phyloP scores from a whole-genome alignment of 192 early-diverging fungal species.

The Geosiphon pyriformis region DNA sequence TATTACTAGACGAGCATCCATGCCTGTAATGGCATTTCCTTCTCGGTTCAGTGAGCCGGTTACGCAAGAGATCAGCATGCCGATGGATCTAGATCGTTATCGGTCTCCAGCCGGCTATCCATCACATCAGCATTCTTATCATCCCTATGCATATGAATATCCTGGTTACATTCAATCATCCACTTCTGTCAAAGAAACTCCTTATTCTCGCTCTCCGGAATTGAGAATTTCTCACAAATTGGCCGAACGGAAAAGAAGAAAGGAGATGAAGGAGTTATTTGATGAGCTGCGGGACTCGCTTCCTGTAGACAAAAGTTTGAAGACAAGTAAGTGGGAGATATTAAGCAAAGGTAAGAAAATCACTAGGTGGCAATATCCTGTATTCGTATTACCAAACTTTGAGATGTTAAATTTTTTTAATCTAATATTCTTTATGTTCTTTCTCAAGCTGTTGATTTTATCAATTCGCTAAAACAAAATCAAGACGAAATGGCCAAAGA shows the following conservation, averaged over 20 bases:
- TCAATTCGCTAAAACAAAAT: slow-evolving; percentile 40
- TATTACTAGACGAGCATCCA: slow-evolving; percentile 15
- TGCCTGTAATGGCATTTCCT: slow-evolving; percentile 19
- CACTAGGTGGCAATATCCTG: slow-evolving; percentile 19
- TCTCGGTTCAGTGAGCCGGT: slow-evolving; percentile 11
- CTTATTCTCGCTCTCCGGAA: slow-evolving; percentile 70
- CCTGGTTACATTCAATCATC: slow-evolving; percentile 26
- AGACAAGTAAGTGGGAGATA: slow-evolving; percentile 88
- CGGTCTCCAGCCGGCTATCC: slow-evolving; percentile 16
- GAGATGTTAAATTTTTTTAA: slow-evolving; percentile 1
- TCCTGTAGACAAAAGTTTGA: slow-evolving; percentile 71
- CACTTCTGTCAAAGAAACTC: slow-evolving; percentile 36
- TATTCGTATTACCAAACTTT: neutral
- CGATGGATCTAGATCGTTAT: slow-evolving; percentile 23
- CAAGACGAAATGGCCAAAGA: slow-evolving; percentile 47
- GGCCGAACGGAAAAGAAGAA: slow-evolving; percentile 80
- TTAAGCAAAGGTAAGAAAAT: slow-evolving; percentile 72
- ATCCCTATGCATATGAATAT: slow-evolving; percentile 28
- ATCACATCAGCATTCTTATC: slow-evolving; percentile 19
- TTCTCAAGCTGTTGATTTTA: slow-evolving; percentile 49
- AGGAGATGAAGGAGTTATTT: slow-evolving; percentile 90
- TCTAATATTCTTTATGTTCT: slow-evolving; percentile 1
- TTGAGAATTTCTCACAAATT: slow-evolving; percentile 82
- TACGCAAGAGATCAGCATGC: slow-evolving; percentile 19
- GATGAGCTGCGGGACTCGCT: slow-evolving; percentile 74